Evolutionary conservation across 1,284 basidiomycete species (phyloP).

Genomic region (Leccinum pachyderme): DNA sequence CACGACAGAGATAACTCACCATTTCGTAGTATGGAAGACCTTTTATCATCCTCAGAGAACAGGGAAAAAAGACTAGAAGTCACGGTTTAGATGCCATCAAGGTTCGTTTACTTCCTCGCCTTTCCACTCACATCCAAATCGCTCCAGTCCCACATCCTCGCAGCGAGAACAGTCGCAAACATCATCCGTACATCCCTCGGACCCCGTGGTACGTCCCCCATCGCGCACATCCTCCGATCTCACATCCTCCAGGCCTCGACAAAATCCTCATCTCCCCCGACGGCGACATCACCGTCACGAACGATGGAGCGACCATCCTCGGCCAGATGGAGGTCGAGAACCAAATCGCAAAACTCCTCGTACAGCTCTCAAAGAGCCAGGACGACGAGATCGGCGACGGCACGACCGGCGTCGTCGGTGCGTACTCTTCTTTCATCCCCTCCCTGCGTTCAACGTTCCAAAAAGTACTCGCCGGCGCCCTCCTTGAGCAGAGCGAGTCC

Average conservation of each 20-base stretch:
- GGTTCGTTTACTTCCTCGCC: slow-evolving; percentile 44
- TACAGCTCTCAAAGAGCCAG: slow-evolving; percentile 96
- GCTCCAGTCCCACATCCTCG: slow-evolving; percentile 86
- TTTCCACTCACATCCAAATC: background rate
- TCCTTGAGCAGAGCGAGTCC: slow-evolving; percentile 87
- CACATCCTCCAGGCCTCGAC: slow-evolving; percentile 72
- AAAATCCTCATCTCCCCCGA: slow-evolving; percentile 99
- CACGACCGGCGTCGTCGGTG: slow-evolving; percentile 97
- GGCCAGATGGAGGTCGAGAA: slow-evolving; percentile 98
- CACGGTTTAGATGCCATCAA: slow-evolving; percentile 98
- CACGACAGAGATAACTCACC: background rate
- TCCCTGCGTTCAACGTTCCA: slow-evolving; percentile 7
- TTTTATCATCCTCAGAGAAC: slow-evolving; percentile 96
- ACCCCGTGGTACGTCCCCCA: slow-evolving; percentile 67
- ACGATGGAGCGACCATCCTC: slow-evolving; percentile 96
- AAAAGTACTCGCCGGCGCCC: slow-evolving; percentile 95
- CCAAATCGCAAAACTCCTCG: slow-evolving; percentile 96
- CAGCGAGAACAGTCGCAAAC: slow-evolving; percentile 89
- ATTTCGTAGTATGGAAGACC: slow-evolving; percentile 82
- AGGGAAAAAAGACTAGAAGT: slow-evolving; percentile 90
- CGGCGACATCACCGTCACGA: slow-evolving; percentile 98
- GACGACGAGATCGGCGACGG: slow-evolving; percentile 99
- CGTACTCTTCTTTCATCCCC: slow-evolving; percentile 35
- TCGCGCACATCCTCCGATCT: slow-evolving; percentile 3
- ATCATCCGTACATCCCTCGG: slow-evolving; percentile 95